phyloP scores from a whole-genome alignment of 2,329 filamentous ascomycete species.

The Aspergillus quadrilineatus region DNA sequence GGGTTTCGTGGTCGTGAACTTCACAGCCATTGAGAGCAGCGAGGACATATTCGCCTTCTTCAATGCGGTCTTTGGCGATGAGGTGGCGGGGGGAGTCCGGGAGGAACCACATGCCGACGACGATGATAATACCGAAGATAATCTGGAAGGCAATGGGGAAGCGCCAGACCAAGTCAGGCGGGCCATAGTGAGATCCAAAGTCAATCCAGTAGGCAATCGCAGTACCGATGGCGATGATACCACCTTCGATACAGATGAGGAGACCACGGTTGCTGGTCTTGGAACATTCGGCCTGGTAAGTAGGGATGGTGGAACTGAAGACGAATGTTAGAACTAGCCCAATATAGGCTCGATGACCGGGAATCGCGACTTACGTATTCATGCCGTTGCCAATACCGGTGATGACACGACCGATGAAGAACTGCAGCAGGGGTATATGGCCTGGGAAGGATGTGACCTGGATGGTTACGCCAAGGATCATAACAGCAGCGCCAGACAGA shows the following conservation, averaged over 20 bases:
- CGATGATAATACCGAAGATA: conserved; percentile 49
- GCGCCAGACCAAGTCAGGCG: conserved; percentile 45
- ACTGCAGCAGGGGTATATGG: conserved; percentile 47
- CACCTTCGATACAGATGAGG: conserved; percentile 60
- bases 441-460: conserved; percentile 34
- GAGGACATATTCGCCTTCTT: conserved; percentile 51
- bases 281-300: conserved; percentile 56
- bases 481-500: conserved; percentile 58
- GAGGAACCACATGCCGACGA: conserved; percentile 44
- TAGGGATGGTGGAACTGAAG: conserved; percentile 48
- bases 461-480: conserved; percentile 43
- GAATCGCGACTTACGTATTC: conserved; percentile 43
- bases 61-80: conserved; percentile 45
- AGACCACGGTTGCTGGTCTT: conserved; percentile 59
- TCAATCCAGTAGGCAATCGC: conserved; percentile 55
- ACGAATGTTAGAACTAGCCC: background rate
- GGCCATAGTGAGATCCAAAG: conserved; percentile 44
- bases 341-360: background rate
- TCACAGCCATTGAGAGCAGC: conserved; percentile 50
- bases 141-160: conserved; percentile 57
- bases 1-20: conserved; percentile 57
- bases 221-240: conserved; percentile 53
- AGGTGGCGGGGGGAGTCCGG: conserved; percentile 50
- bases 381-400: conserved; percentile 58
- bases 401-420: conserved; percentile 54